These are phyloP conservation scores for Lonicera japonica DNA, from an alignment of 129 eudicot genomes.

Conservation along the genomic window DNA sequence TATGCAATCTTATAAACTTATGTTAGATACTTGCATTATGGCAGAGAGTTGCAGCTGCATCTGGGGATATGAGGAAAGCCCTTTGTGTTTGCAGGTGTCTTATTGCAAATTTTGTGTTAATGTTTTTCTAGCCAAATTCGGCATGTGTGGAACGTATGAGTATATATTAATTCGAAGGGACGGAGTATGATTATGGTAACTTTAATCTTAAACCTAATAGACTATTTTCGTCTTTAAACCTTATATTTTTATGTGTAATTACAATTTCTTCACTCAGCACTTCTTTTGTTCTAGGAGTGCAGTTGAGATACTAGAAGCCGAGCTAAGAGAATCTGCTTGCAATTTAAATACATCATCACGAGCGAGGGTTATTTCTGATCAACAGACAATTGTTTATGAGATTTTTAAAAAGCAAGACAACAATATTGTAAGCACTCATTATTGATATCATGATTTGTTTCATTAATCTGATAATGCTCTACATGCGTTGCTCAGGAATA, in stretches of 20 bases:
- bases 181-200: no score
- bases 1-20: no score
- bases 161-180: no score
- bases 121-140: neutral
- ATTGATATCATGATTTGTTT: neutral
- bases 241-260: no score
- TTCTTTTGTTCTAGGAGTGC: slow-evolving; percentile 69
- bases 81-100: slow-evolving; percentile 86
- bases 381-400: slow-evolving; percentile 19
- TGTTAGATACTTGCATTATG: slow-evolving; percentile 15
- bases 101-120: neutral
- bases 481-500: no score
- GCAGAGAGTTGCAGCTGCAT: slow-evolving; percentile 97
- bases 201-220: neutral
- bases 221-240: no score
- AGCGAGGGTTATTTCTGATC: slow-evolving; percentile 22
- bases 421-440: slow-evolving; percentile 28
- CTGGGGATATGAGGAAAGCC: slow-evolving; percentile 99
- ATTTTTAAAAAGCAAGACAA: slow-evolving; percentile 12
- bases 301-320: slow-evolving; percentile 74
- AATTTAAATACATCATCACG: slow-evolving; percentile 22
- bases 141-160: no score
- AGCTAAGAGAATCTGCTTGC: slow-evolving; percentile 39
- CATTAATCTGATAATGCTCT: no score
- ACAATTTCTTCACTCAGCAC: neutral